phyloP scores from a whole-genome alignment of 2,329 filamentous ascomycete genomes.

The Cladosporium colombiae region DNA sequence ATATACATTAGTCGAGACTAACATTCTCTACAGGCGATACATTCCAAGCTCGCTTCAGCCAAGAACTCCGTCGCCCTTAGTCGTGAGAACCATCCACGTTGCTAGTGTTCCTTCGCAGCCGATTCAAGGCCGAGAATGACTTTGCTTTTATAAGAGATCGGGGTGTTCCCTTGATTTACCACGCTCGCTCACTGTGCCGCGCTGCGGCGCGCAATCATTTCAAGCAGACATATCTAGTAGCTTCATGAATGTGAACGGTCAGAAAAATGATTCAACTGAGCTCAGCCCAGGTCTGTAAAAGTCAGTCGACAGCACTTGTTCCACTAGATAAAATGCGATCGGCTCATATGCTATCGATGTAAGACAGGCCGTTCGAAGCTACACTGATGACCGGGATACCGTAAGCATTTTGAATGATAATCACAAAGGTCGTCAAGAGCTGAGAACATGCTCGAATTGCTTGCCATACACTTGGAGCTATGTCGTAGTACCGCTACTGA shows the following conservation, averaged over 20 bases:
- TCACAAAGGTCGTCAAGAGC: not conserved
- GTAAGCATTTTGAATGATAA: not conserved
- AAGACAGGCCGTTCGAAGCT: not conserved
- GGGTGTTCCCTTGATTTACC: not conserved
- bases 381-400: not conserved
- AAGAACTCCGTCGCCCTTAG: conserved; percentile 5
- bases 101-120: not conserved
- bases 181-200: not conserved
- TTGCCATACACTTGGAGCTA: not conserved
- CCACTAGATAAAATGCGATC: not conserved
- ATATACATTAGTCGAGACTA: not conserved
- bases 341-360: not conserved
- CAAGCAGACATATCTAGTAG: not conserved
- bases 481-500: not conserved
- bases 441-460: not conserved
- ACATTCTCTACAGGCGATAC: not conserved
- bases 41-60: conserved; percentile 7
- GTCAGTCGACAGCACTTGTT: not conserved
- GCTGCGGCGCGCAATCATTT: not conserved
- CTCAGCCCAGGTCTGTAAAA: not conserved
- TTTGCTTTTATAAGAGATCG: not conserved
- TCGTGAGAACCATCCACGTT: not conserved
- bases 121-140: not conserved
- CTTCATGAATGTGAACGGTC: not conserved
- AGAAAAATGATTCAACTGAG: not conserved